phyloP scores from a whole-genome alignment of 441 rosid species.

The Macaranga tanarius region DNA sequence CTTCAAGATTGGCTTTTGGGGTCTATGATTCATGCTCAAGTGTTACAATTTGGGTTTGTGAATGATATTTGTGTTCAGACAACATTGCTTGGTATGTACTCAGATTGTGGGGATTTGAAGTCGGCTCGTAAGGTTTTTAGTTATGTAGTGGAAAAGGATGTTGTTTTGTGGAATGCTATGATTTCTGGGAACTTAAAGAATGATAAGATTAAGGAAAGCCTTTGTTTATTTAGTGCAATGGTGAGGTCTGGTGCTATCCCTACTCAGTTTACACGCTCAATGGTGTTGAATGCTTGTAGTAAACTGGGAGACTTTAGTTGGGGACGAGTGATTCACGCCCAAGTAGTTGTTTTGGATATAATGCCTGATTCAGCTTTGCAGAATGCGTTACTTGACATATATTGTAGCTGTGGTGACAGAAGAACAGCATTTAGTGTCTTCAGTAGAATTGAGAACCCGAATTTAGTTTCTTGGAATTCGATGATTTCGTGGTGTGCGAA shows the following conservation, averaged over 20 bases:
- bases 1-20: slow-evolving; percentile 56
- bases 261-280: slow-evolving; percentile 65
- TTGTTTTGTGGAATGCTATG: slow-evolving; percentile 70
- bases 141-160: slow-evolving; percentile 52
- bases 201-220: slow-evolving; percentile 45
- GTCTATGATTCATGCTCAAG: slow-evolving; percentile 51
- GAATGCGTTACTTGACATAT: slow-evolving; percentile 87
- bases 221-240: slow-evolving; percentile 52
- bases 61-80: slow-evolving; percentile 62
- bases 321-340: slow-evolving; percentile 62
- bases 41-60: slow-evolving; percentile 46
- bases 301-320: slow-evolving; percentile 41
- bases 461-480: slow-evolving; percentile 86
- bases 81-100: slow-evolving; percentile 73
- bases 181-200: slow-evolving; percentile 70
- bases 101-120: slow-evolving; percentile 57
- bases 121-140: slow-evolving; percentile 55
- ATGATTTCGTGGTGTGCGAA: slow-evolving; percentile 68
- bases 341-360: slow-evolving; percentile 38
- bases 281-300: slow-evolving; percentile 68
- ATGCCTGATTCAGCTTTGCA: slow-evolving; percentile 58
- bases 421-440: slow-evolving; percentile 47
- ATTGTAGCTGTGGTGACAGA: slow-evolving; percentile 59
- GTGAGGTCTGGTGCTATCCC: slow-evolving; percentile 50
- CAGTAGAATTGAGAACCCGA: slow-evolving; percentile 42